Evolutionary conservation across 1,284 basidiomycete species (phyloP), one percentile per base, ranked within the genome.

Genomic region (Hemileia vastatrix): DNA sequence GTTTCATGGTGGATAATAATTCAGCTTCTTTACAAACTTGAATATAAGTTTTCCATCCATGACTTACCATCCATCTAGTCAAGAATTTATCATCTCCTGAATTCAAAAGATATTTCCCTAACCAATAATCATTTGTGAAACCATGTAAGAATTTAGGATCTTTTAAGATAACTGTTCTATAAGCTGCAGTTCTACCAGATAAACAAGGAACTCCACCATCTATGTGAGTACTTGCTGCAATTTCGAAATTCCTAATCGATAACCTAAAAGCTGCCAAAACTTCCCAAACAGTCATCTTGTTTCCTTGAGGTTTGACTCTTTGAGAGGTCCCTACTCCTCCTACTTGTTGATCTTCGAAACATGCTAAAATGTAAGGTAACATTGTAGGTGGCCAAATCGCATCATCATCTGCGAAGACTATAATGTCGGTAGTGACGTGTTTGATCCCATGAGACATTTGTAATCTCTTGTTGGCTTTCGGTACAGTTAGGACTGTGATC

Each of bases 321-420:
- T 93, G 90, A 48, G 84, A 85, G 0, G 90, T 93, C 27, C 90
- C 90, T 6, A 93, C 90, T 54, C 90, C 90, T 40, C 90, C 90
- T 51, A 93, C 82, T 74, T 87, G 85, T 79, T 93, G 89, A 77
- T 93, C 90, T 77, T 93, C 90, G 71, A 93, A 93, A 75, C 88
- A 91, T 2, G 89, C 89, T 50, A 94, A 83, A 57, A 87, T 83
- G 75, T 85, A 88, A 0, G 88, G 87, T 6, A 93, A 79, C 65
- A 93, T 81, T 1, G 86, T 90, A 0, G 88, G 84, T 0, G 90
- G 90, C 90, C 90, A 94, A 72, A 94, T 90, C 52, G 90, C 89
- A 76, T 93, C 90, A 74, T 94, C 90, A 74, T 93, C 90, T 3
- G 90, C 89, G 70, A 93, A 93, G n/a, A 93, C 85, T 75, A 93